Evolutionary conservation across 495 filamentous ascomycete genomes (phyloP).

Genomic region (Echria macrotheca): DNA sequence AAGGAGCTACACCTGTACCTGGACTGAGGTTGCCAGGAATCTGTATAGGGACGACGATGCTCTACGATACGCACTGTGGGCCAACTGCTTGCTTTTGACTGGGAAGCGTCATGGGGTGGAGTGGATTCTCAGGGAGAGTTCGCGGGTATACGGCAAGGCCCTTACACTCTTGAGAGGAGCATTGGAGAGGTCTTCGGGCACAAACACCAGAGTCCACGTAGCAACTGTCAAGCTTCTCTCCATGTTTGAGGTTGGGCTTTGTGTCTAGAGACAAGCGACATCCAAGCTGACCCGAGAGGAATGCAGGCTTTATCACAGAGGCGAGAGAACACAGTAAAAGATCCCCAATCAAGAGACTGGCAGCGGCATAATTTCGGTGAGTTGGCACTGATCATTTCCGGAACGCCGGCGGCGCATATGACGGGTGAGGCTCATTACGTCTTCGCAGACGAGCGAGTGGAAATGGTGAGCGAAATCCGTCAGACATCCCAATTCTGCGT

Average conservation of each 20-base stretch:
- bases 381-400: constrained; percentile 13
- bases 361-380: constrained; percentile 14
- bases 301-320: background rate
- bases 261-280: background rate
- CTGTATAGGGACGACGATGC: constrained; percentile 3
- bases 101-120: background rate
- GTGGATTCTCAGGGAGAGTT: constrained; percentile 12
- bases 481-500: too few species aligned
- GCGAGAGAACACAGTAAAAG: background rate
- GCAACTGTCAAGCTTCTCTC: constrained; percentile 13
- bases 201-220: background rate
- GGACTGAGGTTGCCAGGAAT: constrained; percentile 12
- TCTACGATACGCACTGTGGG: constrained; percentile 11
- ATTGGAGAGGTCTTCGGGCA: background rate
- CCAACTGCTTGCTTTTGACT: constrained; percentile 10
- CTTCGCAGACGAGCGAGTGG: constrained; percentile 17
- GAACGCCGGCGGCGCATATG: constrained; percentile 10
- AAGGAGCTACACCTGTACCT: constrained; percentile 15
- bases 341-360: constrained; percentile 1
- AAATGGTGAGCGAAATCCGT: constrained; percentile 2
- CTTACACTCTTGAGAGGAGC: constrained; percentile 6
- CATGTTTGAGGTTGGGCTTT: constrained; percentile 15
- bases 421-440: constrained; percentile 11
- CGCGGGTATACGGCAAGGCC: constrained; percentile 7
- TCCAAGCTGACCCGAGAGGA: background rate